Evolutionary conservation across 225 moss, liverwort and hornwort genomes (phyloP), one percentile per base, ranked within the genome.

Genomic region (Thuidium tamariscinum): DNA sequence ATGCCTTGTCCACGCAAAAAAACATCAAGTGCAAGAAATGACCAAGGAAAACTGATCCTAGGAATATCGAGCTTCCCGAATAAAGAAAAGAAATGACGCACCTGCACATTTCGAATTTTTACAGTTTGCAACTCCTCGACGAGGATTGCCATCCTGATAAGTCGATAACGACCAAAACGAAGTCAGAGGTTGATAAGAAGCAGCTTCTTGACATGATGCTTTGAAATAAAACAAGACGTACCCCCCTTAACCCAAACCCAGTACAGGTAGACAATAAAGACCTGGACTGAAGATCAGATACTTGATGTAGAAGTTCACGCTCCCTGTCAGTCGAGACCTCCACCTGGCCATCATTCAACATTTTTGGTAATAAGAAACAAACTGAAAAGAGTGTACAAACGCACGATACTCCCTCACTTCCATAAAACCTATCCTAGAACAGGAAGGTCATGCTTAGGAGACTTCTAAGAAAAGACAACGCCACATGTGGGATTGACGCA

Each of bases 221-320:
- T 77, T 61, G 34, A 32, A 74, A 81, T 30, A 70, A 71, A 82
- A 74, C 59, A 48, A 84, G 46, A 59, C 60, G 52, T 71, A 71
- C 7, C 6, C 32, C 67, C 74, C 81, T 44, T 23, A 72, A 84
- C 72, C 56, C 65, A 81, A 39, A 81, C 59, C 9, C 68, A 73
- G 73, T 71, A 48, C 61, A 80, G n/a, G 80, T 85, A 72, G 82
- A 69, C 26, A 55, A 36, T 61, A 66, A 41, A 84, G 72, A 92
- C 93, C 93, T 92, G 89, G 88, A 89, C 83, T 93, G 93, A 60
- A 93, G 89, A 61, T 93, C 93, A 51, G 93, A 91, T 23, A 93
- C 90, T 92, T 93, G 93, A 62, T 92, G 89, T 51, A 92, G 87
- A 74, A 93, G 93, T 82, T 93, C 93, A 68, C 91, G 93, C 88